Conservation (phyloP, 208 protist species). For the Wallacemonas sp. region DNA sequence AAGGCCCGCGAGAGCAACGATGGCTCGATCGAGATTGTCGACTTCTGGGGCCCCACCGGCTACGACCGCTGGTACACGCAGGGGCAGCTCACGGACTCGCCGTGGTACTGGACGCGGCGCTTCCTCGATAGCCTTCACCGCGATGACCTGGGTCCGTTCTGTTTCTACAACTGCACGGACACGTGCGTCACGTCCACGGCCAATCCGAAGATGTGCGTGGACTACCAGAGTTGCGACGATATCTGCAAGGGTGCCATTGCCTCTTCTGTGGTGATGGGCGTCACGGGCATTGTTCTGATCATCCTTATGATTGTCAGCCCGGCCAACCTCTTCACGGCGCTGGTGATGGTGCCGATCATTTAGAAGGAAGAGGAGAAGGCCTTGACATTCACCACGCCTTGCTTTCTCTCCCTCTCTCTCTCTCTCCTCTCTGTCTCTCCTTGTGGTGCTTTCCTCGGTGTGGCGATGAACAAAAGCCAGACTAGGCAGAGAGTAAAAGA, state of each 20-base stretch:
- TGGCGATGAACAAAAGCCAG: too few species aligned
- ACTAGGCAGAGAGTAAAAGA: too few species aligned
- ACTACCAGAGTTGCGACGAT: slow-evolving; percentile 45
- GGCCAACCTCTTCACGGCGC: slow-evolving; percentile 49
- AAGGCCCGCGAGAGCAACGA: slow-evolving; percentile 38
- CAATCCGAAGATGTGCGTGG: slow-evolving; percentile 25
- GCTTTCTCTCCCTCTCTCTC: too few species aligned
- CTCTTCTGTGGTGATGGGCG: slow-evolving; percentile 50
- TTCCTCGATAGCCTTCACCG: slow-evolving; percentile 35
- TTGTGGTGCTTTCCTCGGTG: too few species aligned
- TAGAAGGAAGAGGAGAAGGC: slow-evolving; percentile 20
- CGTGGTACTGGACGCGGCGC: slow-evolving; percentile 37
- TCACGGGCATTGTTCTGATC: slow-evolving; percentile 33
- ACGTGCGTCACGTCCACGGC: slow-evolving; percentile 29
- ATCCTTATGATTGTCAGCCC: slow-evolving; percentile 40
- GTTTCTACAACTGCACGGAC: slow-evolving; percentile 47
- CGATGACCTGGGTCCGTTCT: slow-evolving; percentile 33
- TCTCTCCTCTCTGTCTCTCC: too few species aligned
- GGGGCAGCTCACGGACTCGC: slow-evolving; percentile 25
- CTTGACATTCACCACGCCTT: too few species aligned
- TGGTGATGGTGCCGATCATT: slow-evolving; percentile 37
- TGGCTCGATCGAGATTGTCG: slow-evolving; percentile 42
- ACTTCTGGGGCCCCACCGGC: slow-evolving; percentile 36
- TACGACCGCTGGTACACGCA: slow-evolving; percentile 20
- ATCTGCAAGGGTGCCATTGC: slow-evolving; percentile 73